Evolutionary conservation across 139 green algal genomes (phyloP), one percentile per base, ranked within the genome.

Genomic region (Micromonas commoda): DNA sequence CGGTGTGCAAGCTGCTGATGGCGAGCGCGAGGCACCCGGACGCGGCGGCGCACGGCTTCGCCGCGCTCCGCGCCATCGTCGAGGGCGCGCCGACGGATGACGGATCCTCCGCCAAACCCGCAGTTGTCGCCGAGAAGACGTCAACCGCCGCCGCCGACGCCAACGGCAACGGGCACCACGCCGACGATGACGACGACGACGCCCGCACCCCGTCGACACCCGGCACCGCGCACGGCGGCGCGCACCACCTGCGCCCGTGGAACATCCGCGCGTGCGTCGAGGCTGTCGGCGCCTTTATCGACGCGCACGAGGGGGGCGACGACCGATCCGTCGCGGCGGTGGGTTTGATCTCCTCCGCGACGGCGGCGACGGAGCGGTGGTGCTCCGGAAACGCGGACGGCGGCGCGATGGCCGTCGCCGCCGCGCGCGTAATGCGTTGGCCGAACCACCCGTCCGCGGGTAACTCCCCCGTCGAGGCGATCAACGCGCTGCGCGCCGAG

Each of bases 1-100:
- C 90, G 24, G 84, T 97, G 2, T 91, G 86, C 71, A 81, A 82
- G 29, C 85, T 97, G 21, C 85, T 97, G 64, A 90, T 86, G 60
- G 90, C 93, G 74, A 92, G 88, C 23, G 84, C 89, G 20, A 81
- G 86, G 35, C 86, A 92, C 76, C 87, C 85, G 0, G 82, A 90
- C 19, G 89, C 90, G 13, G 88, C 87, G 69, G 84, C 85, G 1
- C 73, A 85, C 1, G 90, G 89, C 34, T 87, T 91, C 35, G 83
- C 86, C 35, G 87, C 86, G 0, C 71, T 93, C 32, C 72, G 79
- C 57, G 37, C 88, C 75, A 82, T 87, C 82, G 38, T 28, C 3
- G 79, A 85, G 23, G 80, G 64, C 2, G 29, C 60, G 23, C 77
- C 45, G 9, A 23, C 45, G 45, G 45, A 57, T 9, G 45, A 57